phyloP scores from a whole-genome alignment of 139 green algal genomes.

The Coelastrella sp. region DNA sequence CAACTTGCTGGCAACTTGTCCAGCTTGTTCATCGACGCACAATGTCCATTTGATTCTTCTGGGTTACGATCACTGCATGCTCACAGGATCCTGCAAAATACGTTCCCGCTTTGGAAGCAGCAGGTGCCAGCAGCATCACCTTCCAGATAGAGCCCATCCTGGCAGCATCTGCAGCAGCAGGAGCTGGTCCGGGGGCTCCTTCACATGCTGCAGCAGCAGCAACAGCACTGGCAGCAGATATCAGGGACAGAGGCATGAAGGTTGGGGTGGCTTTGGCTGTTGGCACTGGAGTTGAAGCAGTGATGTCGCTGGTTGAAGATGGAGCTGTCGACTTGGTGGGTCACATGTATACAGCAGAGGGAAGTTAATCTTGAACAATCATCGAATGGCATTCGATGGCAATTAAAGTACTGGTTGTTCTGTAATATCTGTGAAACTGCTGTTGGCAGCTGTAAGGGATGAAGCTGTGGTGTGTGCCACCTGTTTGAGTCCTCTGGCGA shows the following conservation, averaged over 20 bases:
- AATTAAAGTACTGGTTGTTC: too few relatives aligned
- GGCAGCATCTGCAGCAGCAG: slow-evolving; percentile 21
- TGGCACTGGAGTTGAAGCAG: slow-evolving; percentile 69
- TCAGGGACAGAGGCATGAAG: slow-evolving; percentile 73
- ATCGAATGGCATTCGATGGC: too few relatives aligned
- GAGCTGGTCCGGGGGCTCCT: background rate
- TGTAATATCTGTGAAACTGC: too few relatives aligned
- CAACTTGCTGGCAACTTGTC: too few relatives aligned
- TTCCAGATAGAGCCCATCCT: slow-evolving; percentile 50
- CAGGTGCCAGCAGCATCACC: slow-evolving; percentile 12
- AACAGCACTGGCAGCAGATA: slow-evolving; percentile 43
- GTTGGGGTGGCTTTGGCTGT: slow-evolving; percentile 84
- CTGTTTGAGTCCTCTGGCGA: too few relatives aligned
- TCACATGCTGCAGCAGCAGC: slow-evolving; percentile 40
- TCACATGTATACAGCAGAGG: background rate
- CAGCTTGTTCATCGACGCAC: too few relatives aligned
- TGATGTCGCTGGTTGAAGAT: slow-evolving; percentile 63
- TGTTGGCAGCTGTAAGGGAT: too few relatives aligned
- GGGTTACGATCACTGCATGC: too few relatives aligned
- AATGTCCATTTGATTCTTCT: background rate
- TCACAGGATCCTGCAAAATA: slow-evolving; percentile 48
- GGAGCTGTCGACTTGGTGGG: slow-evolving; percentile 73
- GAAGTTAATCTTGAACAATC: too few relatives aligned
- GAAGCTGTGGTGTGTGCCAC: too few relatives aligned
- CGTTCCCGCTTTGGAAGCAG: slow-evolving; percentile 15